A percentile compares a stretch with the other conserved stretches of the same genome.
These are phyloP conservation scores for Moringa oleifera DNA, from an alignment of 345 rosid genomes.

Conservation along the genomic window DNA sequence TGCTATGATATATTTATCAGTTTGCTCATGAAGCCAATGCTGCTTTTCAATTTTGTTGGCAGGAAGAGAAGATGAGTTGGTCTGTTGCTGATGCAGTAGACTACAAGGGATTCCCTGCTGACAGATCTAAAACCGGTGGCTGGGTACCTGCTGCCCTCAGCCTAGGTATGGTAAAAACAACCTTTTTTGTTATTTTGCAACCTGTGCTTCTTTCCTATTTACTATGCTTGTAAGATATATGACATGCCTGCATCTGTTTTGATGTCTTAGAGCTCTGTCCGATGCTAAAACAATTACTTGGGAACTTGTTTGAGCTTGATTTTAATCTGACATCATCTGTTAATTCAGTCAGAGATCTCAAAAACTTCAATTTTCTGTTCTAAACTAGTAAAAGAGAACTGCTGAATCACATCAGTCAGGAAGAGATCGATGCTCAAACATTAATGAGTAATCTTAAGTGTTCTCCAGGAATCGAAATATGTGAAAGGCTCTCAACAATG, in stretches of 20 bases:
- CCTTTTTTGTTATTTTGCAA: neutral
- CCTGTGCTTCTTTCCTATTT: neutral
- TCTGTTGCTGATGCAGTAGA: constrained; percentile 48
- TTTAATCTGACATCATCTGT: neutral
- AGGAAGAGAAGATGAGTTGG: constrained; percentile 39
- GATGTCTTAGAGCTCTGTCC: neutral
- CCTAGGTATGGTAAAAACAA: constrained; percentile 33
- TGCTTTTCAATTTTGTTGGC: constrained; percentile 3
- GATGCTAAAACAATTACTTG: neutral
- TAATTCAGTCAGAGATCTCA: neutral
- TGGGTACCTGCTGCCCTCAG: constrained; percentile 63
- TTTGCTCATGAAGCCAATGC: neutral
- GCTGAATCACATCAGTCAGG: too few species aligned
- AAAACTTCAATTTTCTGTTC: too few species aligned
- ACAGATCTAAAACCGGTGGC: constrained; percentile 59
- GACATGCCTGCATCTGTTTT: neutral
- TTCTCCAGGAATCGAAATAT: constrained; percentile 46
- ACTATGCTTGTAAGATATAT: neutral
- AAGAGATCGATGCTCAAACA: too few species aligned
- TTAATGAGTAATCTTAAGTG: too few species aligned
- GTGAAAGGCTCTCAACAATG: constrained; percentile 69
- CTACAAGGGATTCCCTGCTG: constrained; percentile 51
- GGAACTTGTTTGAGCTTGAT: neutral
- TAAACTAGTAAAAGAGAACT: too few species aligned
- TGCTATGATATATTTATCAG: neutral